Evolutionary conservation across 2,329 filamentous ascomycete species (phyloP).

Genomic region (Hypoxylon rubiginosum): DNA sequence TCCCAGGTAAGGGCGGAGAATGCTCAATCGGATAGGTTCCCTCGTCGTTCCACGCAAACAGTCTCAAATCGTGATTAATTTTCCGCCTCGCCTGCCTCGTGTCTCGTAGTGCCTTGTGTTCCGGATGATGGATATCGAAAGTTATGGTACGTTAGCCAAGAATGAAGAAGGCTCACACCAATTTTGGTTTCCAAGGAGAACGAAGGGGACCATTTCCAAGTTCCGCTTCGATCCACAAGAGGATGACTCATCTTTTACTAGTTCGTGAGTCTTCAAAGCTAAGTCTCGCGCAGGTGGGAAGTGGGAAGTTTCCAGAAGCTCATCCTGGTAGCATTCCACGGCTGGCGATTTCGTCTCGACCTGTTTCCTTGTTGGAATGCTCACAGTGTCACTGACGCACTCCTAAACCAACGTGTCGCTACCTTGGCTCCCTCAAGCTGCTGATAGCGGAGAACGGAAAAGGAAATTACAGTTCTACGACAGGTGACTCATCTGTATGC

Average conservation of each 20-base stretch:
- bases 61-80: conserved; percentile 43
- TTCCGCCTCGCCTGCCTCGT: conserved; percentile 38
- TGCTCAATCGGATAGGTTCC: conserved; percentile 38
- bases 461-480: conserved; percentile 39
- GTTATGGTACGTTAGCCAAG: not conserved
- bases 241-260: conserved; percentile 43
- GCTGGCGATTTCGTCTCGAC: conserved; percentile 14
- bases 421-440: conserved; percentile 10
- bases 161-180: conserved; percentile 10
- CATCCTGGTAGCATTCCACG: conserved; percentile 35
- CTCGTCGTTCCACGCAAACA: conserved; percentile 41
- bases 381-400: conserved; percentile 41
- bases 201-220: conserved; percentile 27
- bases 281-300: conserved; percentile 30
- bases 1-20: conserved; percentile 28
- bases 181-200: not conserved
- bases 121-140: conserved; percentile 17
- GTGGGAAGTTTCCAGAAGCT: conserved; percentile 38
- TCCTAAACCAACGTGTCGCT: conserved; percentile 35
- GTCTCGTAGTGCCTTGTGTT: conserved; percentile 27
- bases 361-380: conserved; percentile 32
- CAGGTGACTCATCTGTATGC: conserved; percentile 33
- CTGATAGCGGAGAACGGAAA: conserved; percentile 21
- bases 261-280: conserved; percentile 35
- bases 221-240: conserved; percentile 41